These are phyloP conservation scores for Emericellopsis atlantica DNA, from an alignment of 2,329 filamentous ascomycete species.

Conservation along the genomic window DNA sequence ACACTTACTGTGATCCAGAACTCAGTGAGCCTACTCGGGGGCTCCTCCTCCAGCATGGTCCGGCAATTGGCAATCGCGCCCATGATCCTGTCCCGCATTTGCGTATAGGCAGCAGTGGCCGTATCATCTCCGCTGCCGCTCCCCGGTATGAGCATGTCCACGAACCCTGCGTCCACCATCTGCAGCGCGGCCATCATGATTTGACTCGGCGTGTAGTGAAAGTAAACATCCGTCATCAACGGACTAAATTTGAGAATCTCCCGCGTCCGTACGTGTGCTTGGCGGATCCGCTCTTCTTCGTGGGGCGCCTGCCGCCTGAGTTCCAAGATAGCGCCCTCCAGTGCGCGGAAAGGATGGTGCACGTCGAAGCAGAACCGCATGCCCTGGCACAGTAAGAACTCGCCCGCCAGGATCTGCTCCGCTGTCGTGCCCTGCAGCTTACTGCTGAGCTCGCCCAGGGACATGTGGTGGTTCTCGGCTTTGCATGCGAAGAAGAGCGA, in stretches of 20 bases:
- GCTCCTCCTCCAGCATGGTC: constrained; percentile 41
- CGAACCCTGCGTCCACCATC: constrained; percentile 57
- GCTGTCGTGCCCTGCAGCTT: constrained; percentile 58
- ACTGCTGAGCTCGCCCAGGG: constrained; percentile 50
- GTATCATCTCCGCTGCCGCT: constrained; percentile 16
- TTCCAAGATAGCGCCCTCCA: constrained; percentile 81
- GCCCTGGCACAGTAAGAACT: constrained; percentile 86
- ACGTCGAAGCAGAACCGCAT: constrained; percentile 91
- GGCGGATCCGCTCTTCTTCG: constrained; percentile 36
- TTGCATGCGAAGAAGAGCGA: constrained; percentile 90
- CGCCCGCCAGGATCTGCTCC: constrained; percentile 78
- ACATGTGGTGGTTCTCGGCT: constrained; percentile 72
- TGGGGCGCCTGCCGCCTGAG: constrained; percentile 55
- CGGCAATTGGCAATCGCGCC: constrained; percentile 35
- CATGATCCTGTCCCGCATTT: constrained; percentile 33
- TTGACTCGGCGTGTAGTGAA: constrained; percentile 87
- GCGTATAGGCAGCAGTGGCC: constrained; percentile 10
- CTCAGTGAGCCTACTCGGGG: constrained; percentile 38
- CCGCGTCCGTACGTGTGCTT: constrained; percentile 61
- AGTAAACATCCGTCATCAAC: constrained; percentile 88
- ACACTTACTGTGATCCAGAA: constrained; percentile 39
- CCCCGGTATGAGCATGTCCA: constrained; percentile 32
- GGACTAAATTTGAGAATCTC: constrained; percentile 68
- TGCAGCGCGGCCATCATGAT: constrained; percentile 78
- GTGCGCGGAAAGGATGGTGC: constrained; percentile 74